Percentiles rank a stretch among this genome's conserved stretches.
These are phyloP conservation scores for Hypomyces rosellus DNA, from an alignment of 2,329 filamentous ascomycete genomes.

Conservation along the genomic window DNA sequence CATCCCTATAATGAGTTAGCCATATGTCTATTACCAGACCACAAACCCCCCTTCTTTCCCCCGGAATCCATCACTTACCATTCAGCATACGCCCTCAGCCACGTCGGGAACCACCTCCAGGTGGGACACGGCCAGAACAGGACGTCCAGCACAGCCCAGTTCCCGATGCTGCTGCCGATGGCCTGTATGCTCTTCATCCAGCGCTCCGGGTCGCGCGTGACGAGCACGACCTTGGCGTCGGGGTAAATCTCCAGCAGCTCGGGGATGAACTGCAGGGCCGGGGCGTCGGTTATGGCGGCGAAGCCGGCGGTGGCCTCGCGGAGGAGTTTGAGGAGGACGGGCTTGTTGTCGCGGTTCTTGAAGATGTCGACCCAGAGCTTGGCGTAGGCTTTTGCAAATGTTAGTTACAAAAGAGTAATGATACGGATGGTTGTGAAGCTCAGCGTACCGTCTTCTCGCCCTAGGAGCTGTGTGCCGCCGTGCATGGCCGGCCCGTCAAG, in stretches of 20 bases:
- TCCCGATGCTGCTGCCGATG: background rate
- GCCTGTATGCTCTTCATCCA: slow-evolving; percentile 29
- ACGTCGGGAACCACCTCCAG: slow-evolving; percentile 10
- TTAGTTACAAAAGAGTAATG: background rate
- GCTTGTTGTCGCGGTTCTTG: slow-evolving; percentile 15
- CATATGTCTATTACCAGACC: background rate
- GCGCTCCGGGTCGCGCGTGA: slow-evolving; percentile 28
- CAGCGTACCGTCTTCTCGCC: slow-evolving; percentile 28
- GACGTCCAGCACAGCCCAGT: background rate
- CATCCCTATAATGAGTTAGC: background rate
- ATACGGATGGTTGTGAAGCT: background rate
- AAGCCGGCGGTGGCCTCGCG: slow-evolving; percentile 35
- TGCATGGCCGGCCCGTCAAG: slow-evolving; percentile 44
- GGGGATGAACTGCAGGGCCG: slow-evolving; percentile 34
- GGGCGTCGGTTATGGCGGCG: slow-evolving; percentile 40
- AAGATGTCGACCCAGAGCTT: slow-evolving; percentile 12
- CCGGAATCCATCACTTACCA: background rate
- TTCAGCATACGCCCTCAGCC: background rate
- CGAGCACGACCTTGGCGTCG: slow-evolving; percentile 40
- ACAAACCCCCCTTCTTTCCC: too few species aligned
- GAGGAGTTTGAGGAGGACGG: slow-evolving; percentile 25
- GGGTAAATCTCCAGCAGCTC: slow-evolving; percentile 44
- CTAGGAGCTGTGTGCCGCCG: slow-evolving; percentile 35
- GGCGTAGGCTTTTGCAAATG: slow-evolving; percentile 6
- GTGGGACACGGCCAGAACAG: slow-evolving; percentile 12